These are phyloP conservation scores for Plasmodium gaboni DNA, from an alignment of 169 alveolate species.

Conservation along the genomic window DNA sequence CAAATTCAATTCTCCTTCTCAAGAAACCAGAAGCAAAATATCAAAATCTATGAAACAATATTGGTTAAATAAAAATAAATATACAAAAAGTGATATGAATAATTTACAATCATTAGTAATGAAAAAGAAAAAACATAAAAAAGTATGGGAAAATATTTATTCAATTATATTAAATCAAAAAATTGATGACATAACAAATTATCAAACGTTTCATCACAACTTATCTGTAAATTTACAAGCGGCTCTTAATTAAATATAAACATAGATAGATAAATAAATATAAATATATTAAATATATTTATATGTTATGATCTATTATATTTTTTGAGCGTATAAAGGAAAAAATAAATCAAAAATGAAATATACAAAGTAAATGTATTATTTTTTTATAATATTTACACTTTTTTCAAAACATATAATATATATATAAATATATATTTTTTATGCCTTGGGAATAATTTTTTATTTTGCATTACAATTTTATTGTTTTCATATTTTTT, in stretches of 20 bases:
- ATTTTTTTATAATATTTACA: too few species aligned
- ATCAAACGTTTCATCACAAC: slow-evolving; percentile 53
- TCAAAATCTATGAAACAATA: slow-evolving; percentile 73
- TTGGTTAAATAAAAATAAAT: slow-evolving; percentile 63
- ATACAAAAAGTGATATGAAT: background rate
- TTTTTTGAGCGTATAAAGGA: too few species aligned
- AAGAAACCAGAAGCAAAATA: slow-evolving; percentile 46
- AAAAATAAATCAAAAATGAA: too few species aligned
- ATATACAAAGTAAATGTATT: too few species aligned
- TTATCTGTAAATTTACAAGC: slow-evolving; percentile 59
- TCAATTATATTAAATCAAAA: slow-evolving; percentile 74
- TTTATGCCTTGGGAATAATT: too few species aligned
- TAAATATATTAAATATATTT: too few species aligned
- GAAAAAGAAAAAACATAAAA: slow-evolving; percentile 69
- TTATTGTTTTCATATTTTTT: too few species aligned
- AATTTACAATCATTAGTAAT: slow-evolving; percentile 28
- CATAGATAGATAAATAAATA: too few species aligned
- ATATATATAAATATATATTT: too few species aligned
- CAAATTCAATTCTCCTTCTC: slow-evolving; percentile 2
- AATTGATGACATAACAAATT: slow-evolving; percentile 24
- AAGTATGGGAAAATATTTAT: slow-evolving; percentile 74
- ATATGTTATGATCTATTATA: too few species aligned
- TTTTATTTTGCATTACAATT: too few species aligned
- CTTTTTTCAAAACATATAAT: too few species aligned
- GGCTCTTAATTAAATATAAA: slow-evolving; percentile 17